phyloP scores from a whole-genome alignment of 2,329 filamentous ascomycete species.

The Chaetothyriales sp. region DNA sequence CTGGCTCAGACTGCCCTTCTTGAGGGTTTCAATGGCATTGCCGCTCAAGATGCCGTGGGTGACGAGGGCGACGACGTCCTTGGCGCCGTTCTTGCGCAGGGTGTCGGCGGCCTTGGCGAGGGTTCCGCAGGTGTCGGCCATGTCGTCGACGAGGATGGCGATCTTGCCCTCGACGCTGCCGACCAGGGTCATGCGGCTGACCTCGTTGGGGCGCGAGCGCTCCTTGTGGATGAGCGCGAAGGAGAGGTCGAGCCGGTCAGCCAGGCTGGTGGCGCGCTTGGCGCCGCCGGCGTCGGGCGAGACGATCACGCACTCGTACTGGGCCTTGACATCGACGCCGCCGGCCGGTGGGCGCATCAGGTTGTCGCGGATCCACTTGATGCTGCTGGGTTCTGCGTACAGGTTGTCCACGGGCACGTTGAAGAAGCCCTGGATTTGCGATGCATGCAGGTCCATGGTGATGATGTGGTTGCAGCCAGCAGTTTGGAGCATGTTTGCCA shows the following conservation, averaged over 20 bases:
- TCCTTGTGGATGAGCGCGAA: slow-evolving; percentile 98
- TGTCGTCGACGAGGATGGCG: slow-evolving; percentile 92
- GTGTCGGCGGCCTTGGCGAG: slow-evolving; percentile 77
- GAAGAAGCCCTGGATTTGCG: slow-evolving; percentile 92
- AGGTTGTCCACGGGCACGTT: slow-evolving; percentile 68
- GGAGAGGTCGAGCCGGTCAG: slow-evolving; percentile 73
- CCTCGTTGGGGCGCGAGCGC: slow-evolving; percentile 76
- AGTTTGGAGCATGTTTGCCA: slow-evolving; percentile 94
- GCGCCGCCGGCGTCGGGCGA: slow-evolving; percentile 89
- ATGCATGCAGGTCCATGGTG: slow-evolving; percentile 90
- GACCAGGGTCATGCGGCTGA: slow-evolving; percentile 88
- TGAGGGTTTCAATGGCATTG: slow-evolving; percentile 73
- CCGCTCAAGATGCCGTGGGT: slow-evolving; percentile 86
- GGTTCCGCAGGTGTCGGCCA: slow-evolving; percentile 92
- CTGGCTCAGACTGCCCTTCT: slow-evolving; percentile 58
- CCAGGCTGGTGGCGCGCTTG: slow-evolving; percentile 83
- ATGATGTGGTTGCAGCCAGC: slow-evolving; percentile 88
- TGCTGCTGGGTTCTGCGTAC: slow-evolving; percentile 82
- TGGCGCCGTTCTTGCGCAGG: slow-evolving; percentile 71
- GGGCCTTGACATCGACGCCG: slow-evolving; percentile 12
- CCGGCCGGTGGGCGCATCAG: slow-evolving; percentile 51
- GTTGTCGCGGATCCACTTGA: slow-evolving; percentile 84
- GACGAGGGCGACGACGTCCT: slow-evolving; percentile 83
- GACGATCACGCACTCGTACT: slow-evolving; percentile 59
- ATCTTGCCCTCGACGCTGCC: slow-evolving; percentile 83